Evolutionary conservation across 805 yeast genomes (phyloP), one percentile per base, ranked within the genome.

Genomic region (Naumovozyma dairenensis): DNA sequence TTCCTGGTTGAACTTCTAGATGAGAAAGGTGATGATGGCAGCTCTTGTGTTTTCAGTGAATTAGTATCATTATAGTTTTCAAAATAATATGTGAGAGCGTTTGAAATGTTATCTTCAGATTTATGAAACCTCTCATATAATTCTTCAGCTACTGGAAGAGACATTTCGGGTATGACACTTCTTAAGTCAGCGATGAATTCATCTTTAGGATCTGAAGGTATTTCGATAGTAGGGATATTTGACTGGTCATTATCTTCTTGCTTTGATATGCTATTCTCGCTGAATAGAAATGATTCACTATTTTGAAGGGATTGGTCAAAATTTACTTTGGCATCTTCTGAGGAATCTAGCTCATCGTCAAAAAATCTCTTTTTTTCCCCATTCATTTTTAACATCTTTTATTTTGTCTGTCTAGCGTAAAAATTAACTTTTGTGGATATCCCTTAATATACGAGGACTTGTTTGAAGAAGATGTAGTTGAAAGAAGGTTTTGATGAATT

Each of bases 61-160:
- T n/a, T n/a, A n/a, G n/a, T n/a, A 10, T 17, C 27, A 6, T 32
- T 32, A 13, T n/a, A 18, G 20, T 38, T 30, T 19, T 66, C 71
- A 35, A 66, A 58, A 38, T 60, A 66, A 1, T 57, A 60, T 35
- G 63, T 59, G 2, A 65, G 57, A 1, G 74, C 69, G n/a, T 46
- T 45, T 9, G 62, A 39, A 3, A 67, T 45, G 2, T 55, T 46
- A n/a, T 56, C 52, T 1, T 43, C 45, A 0, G 44, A 31, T 12
- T 41, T 33, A n/a, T 45, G 42, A 37, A 53, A 62, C 35, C 50
- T 54, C 2, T 44, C 39, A 32, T 41, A 59, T 9, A 67, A 42
- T 12, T 33, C 24, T 5, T 37, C 34, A 2, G 59, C 40, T 3
- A 46, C 36, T 0, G 31, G 12, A 1, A 43, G 41, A 6, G 51